Evolutionary conservation across 2,329 filamentous ascomycete genomes (phyloP), one percentile per base, ranked within the genome.

Genomic region (Fusarium sp.): DNA sequence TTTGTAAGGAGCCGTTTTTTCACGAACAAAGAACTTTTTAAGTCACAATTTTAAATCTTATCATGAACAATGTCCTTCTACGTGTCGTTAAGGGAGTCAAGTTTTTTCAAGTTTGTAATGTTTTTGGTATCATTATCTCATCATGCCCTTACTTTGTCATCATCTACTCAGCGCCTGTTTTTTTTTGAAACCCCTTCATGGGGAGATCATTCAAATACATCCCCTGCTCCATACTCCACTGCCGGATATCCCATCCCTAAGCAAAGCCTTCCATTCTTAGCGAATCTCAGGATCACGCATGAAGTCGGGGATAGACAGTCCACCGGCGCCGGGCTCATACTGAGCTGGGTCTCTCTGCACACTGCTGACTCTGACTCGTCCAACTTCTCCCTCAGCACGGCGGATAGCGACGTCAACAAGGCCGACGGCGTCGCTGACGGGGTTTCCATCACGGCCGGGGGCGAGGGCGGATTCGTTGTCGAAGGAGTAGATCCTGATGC

Each of bases 401-500:
- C 57, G 61, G 46, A 62, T 70, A 10, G 71, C 69, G 10, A 59
- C 64, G 13, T 72, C 72, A 31, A 76, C 69, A n/a, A 75, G 54
- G 18, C 74, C 74, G 25, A 77, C 70, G 10, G 76, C 69, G 5
- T 78, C 75, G 9, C 74, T 74, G 14, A 76, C 62, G 9, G 73
- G 72, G 54, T 74, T 77, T 23, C 79, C 81, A 54, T 80, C 77
- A 2, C 78, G 76, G 4, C 79, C 81, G 13, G 80, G 78, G 4
- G 78, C 80, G 14, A 80, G 80, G 11, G 82, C 81, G 6, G 77
- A 76, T 64, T 87, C 85, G 27, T 83, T 81, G 66, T 87, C 85
- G 16, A 87, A 81, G 1, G 87, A 87, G 71, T 88, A 99, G 9
- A 98, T 91, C 81, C 97, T 96, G 79, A 99, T 87, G 2, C 93